Base-by-base conservation (phyloP, 2,329 filamentous ascomycete species). In the Hypomyces perniciosus region DNA sequence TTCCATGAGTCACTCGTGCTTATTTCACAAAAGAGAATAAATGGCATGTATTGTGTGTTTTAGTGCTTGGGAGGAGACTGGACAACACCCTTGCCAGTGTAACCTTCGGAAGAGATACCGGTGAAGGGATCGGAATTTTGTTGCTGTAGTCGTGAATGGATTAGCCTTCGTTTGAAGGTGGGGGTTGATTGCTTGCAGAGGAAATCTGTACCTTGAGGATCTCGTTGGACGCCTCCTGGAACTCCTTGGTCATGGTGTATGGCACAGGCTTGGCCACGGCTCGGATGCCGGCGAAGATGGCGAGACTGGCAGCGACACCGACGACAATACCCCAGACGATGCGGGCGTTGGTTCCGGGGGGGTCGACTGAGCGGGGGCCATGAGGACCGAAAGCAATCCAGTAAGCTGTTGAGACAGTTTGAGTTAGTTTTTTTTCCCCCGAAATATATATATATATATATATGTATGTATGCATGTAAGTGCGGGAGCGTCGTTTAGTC, bases 381-480 rank as follows among this genome's bases (percentile, higher is more conserved):
- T 99, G 93, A 67, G 91, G 85, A 60, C 93, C 93, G 69, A 99
- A 99, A 60, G 93, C 91, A 67, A 99, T 96, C 86, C 88, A 99
- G 84, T 97, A 99, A 59, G 93, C 93, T 99, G 70, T 72, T 65
- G 60, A 68, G 62, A 65, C 61, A 63, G 56, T 62, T 67, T 67
- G 58, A 65, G 64, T 73, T 65, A 70, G 68, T 65, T 62, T 64
- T 62, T 64, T 60, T 46, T 33, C n/a, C 27, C 13, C 27, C 2
- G 12, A 8, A 34, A 27, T 47, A 27, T 9, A 55, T 41, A 42
- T 38, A 46, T 28, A 26, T 8, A 26, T 37, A 29, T 38, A 35
- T 9, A 20, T 33, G n/a, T 35, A 10, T 12, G 10, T 50, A 42
- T 39, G 39, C 27, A 48, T 51, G 42, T 42, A 38, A 38, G 8